A percentile compares a stretch with the other conserved stretches of the same genome.
Evolutionary conservation across 768 basidiomycete genomes (phyloP).

Genomic region (Russula compacta): DNA sequence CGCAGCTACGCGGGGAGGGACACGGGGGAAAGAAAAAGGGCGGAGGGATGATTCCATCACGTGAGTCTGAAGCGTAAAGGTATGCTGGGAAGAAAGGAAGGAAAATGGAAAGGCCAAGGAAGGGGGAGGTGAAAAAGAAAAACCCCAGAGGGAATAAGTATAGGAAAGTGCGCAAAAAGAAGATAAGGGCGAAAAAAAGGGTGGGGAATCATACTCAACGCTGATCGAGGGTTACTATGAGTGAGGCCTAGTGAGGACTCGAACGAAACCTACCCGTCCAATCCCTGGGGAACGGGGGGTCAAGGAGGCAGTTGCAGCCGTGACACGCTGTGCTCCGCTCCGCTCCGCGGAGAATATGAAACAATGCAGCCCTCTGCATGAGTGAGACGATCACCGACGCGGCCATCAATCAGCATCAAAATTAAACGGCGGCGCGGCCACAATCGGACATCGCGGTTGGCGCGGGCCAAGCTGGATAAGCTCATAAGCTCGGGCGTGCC

Average conservation of each 20-base stretch:
- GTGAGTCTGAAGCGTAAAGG: constrained; percentile 5
- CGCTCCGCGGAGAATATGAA: background rate
- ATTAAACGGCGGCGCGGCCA: background rate
- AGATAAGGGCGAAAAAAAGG: background rate
- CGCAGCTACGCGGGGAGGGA: background rate
- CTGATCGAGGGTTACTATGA: too few relatives aligned
- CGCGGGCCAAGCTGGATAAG: background rate
- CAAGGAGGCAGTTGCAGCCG: background rate
- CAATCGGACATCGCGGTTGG: background rate
- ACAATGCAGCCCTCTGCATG: background rate
- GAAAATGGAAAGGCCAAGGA: background rate
- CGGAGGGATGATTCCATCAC: background rate
- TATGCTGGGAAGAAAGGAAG: background rate
- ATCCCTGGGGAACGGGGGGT: background rate
- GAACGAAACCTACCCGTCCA: background rate
- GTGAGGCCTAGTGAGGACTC: too few relatives aligned
- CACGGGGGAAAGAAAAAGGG: background rate
- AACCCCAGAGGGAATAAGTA: background rate
- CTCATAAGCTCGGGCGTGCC: background rate
- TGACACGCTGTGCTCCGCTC: background rate
- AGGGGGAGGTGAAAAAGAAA: background rate
- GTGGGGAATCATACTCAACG: background rate
- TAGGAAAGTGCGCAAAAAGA: background rate
- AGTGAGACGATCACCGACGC: background rate
- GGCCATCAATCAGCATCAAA: background rate